These are phyloP conservation scores for Ormosia semicastrata DNA, from an alignment of 306 rosid species.

Conservation along the genomic window DNA sequence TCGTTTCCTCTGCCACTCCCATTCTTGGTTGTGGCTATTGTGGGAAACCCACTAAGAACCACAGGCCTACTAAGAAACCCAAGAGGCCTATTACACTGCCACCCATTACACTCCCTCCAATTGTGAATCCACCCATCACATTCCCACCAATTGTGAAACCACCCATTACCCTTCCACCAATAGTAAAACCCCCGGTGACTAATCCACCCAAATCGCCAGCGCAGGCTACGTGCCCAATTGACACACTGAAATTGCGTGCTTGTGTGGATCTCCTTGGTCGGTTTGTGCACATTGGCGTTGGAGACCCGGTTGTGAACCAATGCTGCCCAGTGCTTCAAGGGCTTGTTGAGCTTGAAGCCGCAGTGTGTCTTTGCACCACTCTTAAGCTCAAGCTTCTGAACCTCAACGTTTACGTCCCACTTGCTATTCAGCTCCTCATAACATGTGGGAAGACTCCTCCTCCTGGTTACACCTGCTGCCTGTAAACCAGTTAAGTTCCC, in stretches of 20 bases:
- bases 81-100: conserved; percentile 11
- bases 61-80: conserved; percentile 36
- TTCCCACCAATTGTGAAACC: conserved; percentile 16
- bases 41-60: conserved; percentile 47
- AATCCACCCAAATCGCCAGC: conserved; percentile 36
- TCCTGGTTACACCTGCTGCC: conserved; percentile 94
- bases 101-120: conserved; percentile 13
- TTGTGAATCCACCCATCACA: conserved; percentile 17
- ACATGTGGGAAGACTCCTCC: conserved; percentile 94
- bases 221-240: conserved; percentile 72
- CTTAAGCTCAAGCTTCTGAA: conserved; percentile 83
- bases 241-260: conserved; percentile 77
- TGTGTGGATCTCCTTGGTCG: conserved; percentile 87
- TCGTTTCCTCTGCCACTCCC: conserved; percentile 67
- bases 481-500: conserved; percentile 48
- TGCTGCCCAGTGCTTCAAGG: conserved; percentile 88
- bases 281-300: conserved; percentile 71
- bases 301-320: conserved; percentile 70
- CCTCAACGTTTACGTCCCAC: conserved; percentile 74
- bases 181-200: neutral
- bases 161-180: neutral
- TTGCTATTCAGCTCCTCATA: conserved; percentile 90
- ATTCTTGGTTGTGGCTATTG: conserved; percentile 69
- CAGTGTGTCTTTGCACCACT: conserved; percentile 88
- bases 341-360: conserved; percentile 77